These are phyloP conservation scores for Exophiala spinifera DNA, from an alignment of 2,329 filamentous ascomycete species.

Conservation along the genomic window DNA sequence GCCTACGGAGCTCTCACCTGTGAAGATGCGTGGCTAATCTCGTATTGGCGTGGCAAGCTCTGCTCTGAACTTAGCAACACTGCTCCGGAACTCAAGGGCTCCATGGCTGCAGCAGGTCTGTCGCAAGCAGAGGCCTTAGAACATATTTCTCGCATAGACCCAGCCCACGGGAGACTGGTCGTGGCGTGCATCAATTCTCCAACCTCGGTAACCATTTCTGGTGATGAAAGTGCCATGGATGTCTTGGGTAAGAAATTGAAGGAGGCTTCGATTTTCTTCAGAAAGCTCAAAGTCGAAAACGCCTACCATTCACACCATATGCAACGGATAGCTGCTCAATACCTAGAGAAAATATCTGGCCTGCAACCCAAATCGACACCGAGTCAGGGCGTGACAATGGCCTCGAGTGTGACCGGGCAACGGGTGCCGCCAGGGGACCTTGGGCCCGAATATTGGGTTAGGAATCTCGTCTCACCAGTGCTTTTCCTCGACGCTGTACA, in stretches of 20 bases:
- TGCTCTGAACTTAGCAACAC: neutral
- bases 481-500: constrained; percentile 25
- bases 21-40: constrained; percentile 31
- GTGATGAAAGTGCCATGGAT: constrained; percentile 32
- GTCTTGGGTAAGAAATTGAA: constrained; percentile 1
- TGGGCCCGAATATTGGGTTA: constrained; percentile 28
- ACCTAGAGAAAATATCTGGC: constrained; percentile 21
- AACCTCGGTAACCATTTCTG: constrained; percentile 37
- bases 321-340: constrained; percentile 28
- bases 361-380: neutral
- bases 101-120: constrained; percentile 34
- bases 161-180: constrained; percentile 8
- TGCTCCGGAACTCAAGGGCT: constrained; percentile 21
- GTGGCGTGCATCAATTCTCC: constrained; percentile 42
- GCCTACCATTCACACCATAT: constrained; percentile 36
- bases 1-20: constrained; percentile 27
- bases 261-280: constrained; percentile 28
- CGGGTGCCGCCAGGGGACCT: constrained; percentile 11
- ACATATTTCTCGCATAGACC: constrained; percentile 21
- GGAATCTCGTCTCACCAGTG: constrained; percentile 29
- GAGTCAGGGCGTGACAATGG: constrained; percentile 6
- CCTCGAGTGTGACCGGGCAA: constrained; percentile 31
- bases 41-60: constrained; percentile 32
- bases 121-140: constrained; percentile 20
- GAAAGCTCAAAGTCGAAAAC: constrained; percentile 30